A percentile compares a stretch with the other conserved stretches of the same genome.
phyloP scores from a whole-genome alignment of 345 rosid species.

The Aquilaria malaccensis region DNA sequence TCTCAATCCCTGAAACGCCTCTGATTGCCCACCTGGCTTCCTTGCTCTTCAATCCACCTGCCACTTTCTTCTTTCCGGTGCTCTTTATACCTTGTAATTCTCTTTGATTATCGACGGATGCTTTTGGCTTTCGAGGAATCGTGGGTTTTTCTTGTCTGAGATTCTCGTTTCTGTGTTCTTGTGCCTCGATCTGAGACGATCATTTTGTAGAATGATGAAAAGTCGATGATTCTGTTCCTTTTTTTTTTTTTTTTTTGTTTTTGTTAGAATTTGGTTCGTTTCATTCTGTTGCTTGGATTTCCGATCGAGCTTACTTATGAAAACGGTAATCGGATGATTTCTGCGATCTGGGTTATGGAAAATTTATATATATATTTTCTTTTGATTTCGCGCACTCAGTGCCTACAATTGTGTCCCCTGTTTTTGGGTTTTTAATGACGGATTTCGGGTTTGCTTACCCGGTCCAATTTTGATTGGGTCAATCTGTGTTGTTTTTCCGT shows the following conservation, averaged over 20 bases:
- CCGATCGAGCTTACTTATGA: slow-evolving; percentile 21
- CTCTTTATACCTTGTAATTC: slow-evolving; percentile 17
- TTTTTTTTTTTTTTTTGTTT: slow-evolving; percentile 10
- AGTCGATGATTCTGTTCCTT: slow-evolving; percentile 13
- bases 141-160: slow-evolving; percentile 27
- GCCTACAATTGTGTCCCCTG: slow-evolving; percentile 18
- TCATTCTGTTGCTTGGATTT: slow-evolving; percentile 1
- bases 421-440: slow-evolving; percentile 16
- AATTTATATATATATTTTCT: slow-evolving; percentile 7
- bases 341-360: slow-evolving; percentile 28
- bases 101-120: slow-evolving; percentile 31
- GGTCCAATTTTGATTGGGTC: slow-evolving; percentile 24
- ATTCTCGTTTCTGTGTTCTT: slow-evolving; percentile 23
- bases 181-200: slow-evolving; percentile 36
- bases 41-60: slow-evolving; percentile 26
- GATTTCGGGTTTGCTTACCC: slow-evolving; percentile 19
- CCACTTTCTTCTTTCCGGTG: slow-evolving; percentile 10
- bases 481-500: slow-evolving; percentile 11
- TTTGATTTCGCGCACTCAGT: neutral
- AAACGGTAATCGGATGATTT: slow-evolving; percentile 16
- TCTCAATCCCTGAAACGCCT: slow-evolving; percentile 4
- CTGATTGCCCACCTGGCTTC: slow-evolving; percentile 30
- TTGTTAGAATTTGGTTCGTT: slow-evolving; percentile 11
- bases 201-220: slow-evolving; percentile 25
- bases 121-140: slow-evolving; percentile 44